phyloP scores from a whole-genome alignment of 2,329 filamentous ascomycete genomes.

The Sporothrix luriei region DNA sequence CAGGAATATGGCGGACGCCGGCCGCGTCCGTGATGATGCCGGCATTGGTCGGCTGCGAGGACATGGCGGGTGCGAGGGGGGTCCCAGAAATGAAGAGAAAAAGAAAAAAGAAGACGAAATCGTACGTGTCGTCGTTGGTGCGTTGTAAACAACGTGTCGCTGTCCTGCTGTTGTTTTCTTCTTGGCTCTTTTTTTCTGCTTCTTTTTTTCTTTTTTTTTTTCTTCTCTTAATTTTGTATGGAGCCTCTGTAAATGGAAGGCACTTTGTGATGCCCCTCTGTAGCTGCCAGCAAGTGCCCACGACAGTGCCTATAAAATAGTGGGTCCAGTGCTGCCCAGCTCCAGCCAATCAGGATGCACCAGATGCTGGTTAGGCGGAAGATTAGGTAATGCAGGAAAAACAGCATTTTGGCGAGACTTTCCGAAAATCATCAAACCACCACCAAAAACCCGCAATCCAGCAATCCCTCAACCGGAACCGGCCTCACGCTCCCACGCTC shows the following conservation, averaged over 20 bases:
- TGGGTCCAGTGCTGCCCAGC: constrained; percentile 34
- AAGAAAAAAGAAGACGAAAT: not conserved
- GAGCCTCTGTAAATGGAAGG: not conserved
- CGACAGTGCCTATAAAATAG: not conserved
- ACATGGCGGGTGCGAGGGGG: constrained; percentile 6
- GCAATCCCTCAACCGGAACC: not conserved
- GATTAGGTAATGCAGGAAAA: constrained; percentile 33
- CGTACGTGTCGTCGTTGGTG: not conserved
- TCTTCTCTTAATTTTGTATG: not conserved
- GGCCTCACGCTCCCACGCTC: constrained; percentile 11
- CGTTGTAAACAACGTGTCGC: not conserved
- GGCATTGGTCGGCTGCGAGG: constrained; percentile 50
- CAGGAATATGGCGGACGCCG: constrained; percentile 86
- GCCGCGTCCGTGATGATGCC: constrained; percentile 79
- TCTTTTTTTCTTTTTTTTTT: not conserved
- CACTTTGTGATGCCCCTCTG: not conserved
- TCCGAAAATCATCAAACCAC: constrained; percentile 34
- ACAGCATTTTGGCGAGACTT: constrained; percentile 38
- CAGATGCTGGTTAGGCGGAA: constrained; percentile 36
- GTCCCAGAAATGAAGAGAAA: not conserved
- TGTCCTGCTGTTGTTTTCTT: not conserved
- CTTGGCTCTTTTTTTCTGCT: not conserved
- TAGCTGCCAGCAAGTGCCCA: not conserved
- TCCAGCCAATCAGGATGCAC: constrained; percentile 44
- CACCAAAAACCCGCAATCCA: constrained; percentile 32